A percentile compares a stretch with the other conserved stretches of the same genome.
phyloP scores from a whole-genome alignment of 768 basidiomycete genomes.

The Porpolomopsis calyptriformis region DNA sequence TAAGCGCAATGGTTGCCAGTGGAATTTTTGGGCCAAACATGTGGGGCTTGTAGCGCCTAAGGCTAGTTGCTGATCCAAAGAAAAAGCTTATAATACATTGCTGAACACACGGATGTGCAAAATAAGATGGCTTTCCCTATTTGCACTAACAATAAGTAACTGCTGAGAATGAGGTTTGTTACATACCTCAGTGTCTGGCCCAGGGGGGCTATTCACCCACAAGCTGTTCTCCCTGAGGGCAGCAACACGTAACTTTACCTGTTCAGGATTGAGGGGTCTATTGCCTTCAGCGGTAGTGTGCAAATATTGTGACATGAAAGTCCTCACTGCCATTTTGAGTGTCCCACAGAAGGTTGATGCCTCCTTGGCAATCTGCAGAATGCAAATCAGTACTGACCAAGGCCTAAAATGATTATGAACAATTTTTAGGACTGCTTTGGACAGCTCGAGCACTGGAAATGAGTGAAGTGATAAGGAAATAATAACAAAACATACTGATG shows the following conservation, averaged over 20 bases:
- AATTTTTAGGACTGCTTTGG: conserved; percentile 1
- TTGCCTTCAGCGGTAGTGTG: not conserved
- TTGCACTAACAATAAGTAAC: not conserved
- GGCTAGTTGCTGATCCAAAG: not conserved
- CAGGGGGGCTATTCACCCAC: not conserved
- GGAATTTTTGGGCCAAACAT: not conserved
- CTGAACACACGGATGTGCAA: not conserved
- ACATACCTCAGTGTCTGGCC: not conserved
- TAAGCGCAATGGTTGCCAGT: not conserved
- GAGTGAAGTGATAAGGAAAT: not conserved
- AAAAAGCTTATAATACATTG: not conserved
- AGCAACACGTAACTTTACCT: not conserved
- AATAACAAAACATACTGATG: not conserved
- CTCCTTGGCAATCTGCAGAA: not conserved
- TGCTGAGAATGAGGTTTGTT: not conserved
- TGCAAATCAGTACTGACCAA: not conserved
- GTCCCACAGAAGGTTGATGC: conserved; percentile 1
- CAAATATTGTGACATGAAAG: not conserved
- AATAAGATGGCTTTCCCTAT: not conserved
- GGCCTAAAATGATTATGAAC: not conserved
- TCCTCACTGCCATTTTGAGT: not conserved
- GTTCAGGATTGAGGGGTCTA: not conserved
- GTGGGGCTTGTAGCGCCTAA: not conserved
- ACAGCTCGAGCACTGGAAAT: not conserved
- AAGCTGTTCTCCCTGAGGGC: not conserved